phyloP scores from a whole-genome alignment of 2,329 filamentous ascomycete species.

The Aureobasidium sp. region DNA sequence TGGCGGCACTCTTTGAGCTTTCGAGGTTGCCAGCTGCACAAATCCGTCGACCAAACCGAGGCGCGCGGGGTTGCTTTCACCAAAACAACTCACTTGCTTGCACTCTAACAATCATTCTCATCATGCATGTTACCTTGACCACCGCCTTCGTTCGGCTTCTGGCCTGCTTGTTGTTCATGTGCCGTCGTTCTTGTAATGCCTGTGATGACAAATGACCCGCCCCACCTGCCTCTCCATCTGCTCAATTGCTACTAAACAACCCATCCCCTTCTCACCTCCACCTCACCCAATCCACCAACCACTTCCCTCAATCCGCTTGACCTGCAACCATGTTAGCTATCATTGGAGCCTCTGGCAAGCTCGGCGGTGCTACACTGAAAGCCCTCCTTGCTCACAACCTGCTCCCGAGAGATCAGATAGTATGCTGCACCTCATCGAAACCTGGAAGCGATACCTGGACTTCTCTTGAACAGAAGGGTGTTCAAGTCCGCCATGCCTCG shows the following conservation, averaged over 20 bases:
- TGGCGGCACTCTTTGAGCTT: not conserved
- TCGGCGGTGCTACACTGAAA: conserved; percentile 35
- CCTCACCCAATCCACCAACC: not conserved
- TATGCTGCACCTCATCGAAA: conserved; percentile 28
- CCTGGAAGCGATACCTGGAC: conserved; percentile 15
- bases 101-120: not conserved
- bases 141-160: not conserved
- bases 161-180: not conserved
- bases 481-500: conserved; percentile 30
- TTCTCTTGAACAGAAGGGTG: conserved; percentile 15
- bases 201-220: conserved; percentile 5
- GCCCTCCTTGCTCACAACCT: conserved; percentile 35
- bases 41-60: not conserved
- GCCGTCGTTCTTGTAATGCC: not conserved
- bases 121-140: not conserved
- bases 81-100: too few species aligned
- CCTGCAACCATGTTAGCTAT: conserved; percentile 27
- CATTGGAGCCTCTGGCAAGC: conserved; percentile 37
- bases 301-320: not conserved
- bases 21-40: not conserved
- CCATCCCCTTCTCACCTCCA: not conserved
- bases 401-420: conserved; percentile 29
- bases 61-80: not conserved
- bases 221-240: not conserved
- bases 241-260: not conserved